A percentile compares a stretch with the other conserved stretches of the same genome.
Conservation (phyloP, 352 stramenopile genomes). For the Pythium folliculosum region DNA sequence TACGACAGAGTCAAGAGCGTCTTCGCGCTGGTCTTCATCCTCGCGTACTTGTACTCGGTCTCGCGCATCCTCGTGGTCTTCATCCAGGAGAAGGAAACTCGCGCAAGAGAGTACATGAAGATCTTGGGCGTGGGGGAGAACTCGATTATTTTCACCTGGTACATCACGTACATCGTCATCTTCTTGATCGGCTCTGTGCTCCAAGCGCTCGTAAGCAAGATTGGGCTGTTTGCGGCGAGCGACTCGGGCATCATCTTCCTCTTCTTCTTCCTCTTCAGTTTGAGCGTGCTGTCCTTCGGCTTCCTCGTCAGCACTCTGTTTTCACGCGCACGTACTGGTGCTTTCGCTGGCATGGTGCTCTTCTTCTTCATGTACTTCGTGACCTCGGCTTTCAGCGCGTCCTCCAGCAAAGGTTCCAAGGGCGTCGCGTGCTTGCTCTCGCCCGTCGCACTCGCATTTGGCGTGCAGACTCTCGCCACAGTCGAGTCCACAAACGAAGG, state of each 20-base stretch:
- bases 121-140: constrained; percentile 90
- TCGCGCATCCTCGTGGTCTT: constrained; percentile 87
- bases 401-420: constrained; percentile 43
- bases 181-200: constrained; percentile 66
- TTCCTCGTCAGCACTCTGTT: constrained; percentile 88
- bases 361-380: constrained; percentile 92
- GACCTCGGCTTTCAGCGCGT: constrained; percentile 39
- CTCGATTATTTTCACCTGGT: constrained; percentile 65
- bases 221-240: constrained; percentile 54
- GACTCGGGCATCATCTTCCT: constrained; percentile 50
- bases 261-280: constrained; percentile 79
- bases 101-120: constrained; percentile 91
- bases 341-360: constrained; percentile 78
- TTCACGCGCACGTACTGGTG: constrained; percentile 58
- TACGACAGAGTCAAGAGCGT: constrained; percentile 72
- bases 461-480: constrained; percentile 60
- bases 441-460: constrained; percentile 76
- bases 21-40: constrained; percentile 89
- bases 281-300: constrained; percentile 62
- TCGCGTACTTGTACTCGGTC: constrained; percentile 90
- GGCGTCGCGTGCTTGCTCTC: constrained; percentile 54
- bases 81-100: constrained; percentile 92
- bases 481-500: constrained; percentile 60
- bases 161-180: constrained; percentile 86
- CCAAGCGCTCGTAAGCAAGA: constrained; percentile 51